phyloP scores from a whole-genome alignment of 78 protist genomes.

The Dictyostelium brefeldianum region DNA sequence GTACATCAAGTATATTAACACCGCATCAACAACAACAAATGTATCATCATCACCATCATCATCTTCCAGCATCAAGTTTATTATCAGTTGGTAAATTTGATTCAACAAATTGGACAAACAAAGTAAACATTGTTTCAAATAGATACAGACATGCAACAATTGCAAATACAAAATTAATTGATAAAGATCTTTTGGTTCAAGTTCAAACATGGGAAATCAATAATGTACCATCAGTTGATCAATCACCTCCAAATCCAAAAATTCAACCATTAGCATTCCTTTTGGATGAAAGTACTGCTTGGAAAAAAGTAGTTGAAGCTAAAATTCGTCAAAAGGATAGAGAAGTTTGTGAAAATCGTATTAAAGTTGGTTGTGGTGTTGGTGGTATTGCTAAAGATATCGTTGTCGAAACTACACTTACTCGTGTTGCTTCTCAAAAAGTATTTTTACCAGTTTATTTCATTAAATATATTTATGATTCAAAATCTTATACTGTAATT shows the following conservation, averaged over 20 bases:
- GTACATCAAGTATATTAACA: neutral
- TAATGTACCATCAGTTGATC: conserved; percentile 50
- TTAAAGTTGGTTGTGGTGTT: conserved; percentile 23
- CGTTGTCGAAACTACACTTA: conserved; percentile 34
- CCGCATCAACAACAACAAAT: neutral
- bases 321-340: conserved; percentile 34
- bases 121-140: conserved; percentile 37
- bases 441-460: conserved; percentile 67
- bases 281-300: conserved; percentile 52
- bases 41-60: neutral
- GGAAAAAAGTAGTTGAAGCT: conserved; percentile 40
- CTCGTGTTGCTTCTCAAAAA: conserved; percentile 67
- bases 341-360: conserved; percentile 56
- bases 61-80: neutral
- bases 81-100: conserved; percentile 39
- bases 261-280: conserved; percentile 49
- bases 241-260: conserved; percentile 59
- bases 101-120: conserved; percentile 14
- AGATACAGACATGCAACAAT: conserved; percentile 52
- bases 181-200: conserved; percentile 59
- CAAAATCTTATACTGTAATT: conserved; percentile 53
- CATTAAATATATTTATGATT: conserved; percentile 53
- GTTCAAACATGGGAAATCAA: conserved; percentile 65
- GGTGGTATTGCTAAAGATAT: conserved; percentile 36
- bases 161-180: conserved; percentile 50